Base-by-base conservation (phyloP, 208 protist species). In the Trypanosoma caninum region DNA sequence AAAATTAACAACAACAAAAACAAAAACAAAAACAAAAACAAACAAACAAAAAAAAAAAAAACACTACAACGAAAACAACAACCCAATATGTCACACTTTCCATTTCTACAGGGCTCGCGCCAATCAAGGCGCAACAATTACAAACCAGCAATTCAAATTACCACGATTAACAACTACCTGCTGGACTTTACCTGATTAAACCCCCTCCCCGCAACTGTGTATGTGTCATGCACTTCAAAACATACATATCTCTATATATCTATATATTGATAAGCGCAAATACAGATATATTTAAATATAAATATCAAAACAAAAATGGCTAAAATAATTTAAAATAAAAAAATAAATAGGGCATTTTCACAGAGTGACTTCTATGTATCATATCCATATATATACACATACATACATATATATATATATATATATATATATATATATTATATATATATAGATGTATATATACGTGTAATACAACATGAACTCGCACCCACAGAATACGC, bases 11-110 rank as follows among this genome's bases (percentile, higher is more conserved):
- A 5, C 16, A 48, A 64, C 28, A 30, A 56, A 41, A 13, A 45
- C 3, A 63, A 28, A 45, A 65, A 58, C 30, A 69, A 58, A 58
- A 28, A 25, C 18, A 59, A 28, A 13, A 38, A 30, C 51, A 41
- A 31, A 57, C 9, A 40, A 40, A 47, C 31, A 37, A 13, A 47
- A 59, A 59, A 45, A 59, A 25, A 70, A 65, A 9, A 65, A 56
- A 23, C 22, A 40, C 3, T 27, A 20, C 6, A 20, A 56, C 1
- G 25, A 54, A 46, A 20, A 20, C 23, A n/a, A 35, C n/a, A n/a
- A n/a, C n/a, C n/a, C n/a, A n/a, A n/a, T n/a, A n/a, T n/a, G n/a
- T n/a, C n/a, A n/a, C n/a, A n/a, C 41, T 1, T 8, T 46, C 41
- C 14, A 6, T 46, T 46, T 20, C n/a, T 3, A 46, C 18, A 46